These are phyloP conservation scores for Paulownia fortunei DNA, from an alignment of 257 asterid genomes.

Conservation along the genomic window DNA sequence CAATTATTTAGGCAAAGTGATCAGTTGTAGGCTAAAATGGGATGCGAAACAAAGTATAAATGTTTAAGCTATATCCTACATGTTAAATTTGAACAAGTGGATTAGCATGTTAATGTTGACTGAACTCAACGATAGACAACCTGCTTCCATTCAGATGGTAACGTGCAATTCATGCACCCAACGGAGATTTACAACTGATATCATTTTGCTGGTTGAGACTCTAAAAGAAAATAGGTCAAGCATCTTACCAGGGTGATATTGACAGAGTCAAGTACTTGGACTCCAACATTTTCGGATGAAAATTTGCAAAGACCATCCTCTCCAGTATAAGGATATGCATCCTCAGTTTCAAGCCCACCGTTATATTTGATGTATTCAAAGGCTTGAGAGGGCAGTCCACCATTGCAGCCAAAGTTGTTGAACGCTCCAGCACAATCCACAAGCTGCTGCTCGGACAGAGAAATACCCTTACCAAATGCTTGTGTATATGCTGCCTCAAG, in stretches of 20 bases:
- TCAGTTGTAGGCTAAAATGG: neutral
- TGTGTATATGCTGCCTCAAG: conserved; percentile 95
- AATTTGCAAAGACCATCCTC: conserved; percentile 70
- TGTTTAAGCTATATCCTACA: neutral
- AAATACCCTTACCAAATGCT: conserved; percentile 75
- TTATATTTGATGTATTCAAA: conserved; percentile 89
- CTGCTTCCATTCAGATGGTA: neutral
- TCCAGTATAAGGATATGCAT: conserved; percentile 85
- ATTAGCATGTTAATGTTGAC: neutral
- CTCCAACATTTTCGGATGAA: conserved; percentile 70
- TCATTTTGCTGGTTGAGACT: neutral
- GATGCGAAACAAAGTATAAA: neutral
- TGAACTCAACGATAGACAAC: neutral
- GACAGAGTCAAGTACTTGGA: conserved; percentile 73
- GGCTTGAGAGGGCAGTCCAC: conserved; percentile 97
- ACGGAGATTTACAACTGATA: neutral
- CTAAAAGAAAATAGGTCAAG: neutral
- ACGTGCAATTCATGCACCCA: neutral
- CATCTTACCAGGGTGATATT: conserved; percentile 85
- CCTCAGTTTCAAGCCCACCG: conserved; percentile 92
- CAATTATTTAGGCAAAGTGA: neutral
- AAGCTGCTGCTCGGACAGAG: conserved; percentile 96
- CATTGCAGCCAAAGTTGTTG: conserved; percentile 93
- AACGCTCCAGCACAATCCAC: conserved; percentile 97
- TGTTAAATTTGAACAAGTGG: neutral